Evolutionary conservation across 2,329 filamentous ascomycete genomes (phyloP).

Genomic region (Claviceps paspali): DNA sequence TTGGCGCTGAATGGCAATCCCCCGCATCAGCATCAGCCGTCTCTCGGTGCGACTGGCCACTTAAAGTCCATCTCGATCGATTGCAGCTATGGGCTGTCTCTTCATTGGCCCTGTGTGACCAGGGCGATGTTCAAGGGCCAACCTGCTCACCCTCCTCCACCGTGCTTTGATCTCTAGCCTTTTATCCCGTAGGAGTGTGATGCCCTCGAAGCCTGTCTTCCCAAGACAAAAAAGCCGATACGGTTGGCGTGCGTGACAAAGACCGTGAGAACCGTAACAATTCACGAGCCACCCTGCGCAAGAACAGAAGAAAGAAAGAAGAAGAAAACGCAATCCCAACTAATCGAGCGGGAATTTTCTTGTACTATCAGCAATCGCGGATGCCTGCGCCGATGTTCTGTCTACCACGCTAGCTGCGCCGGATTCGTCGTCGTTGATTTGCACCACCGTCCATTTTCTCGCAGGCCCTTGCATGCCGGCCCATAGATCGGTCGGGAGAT

Average conservation of each 20-base stretch:
- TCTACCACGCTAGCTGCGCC: conserved; percentile 4
- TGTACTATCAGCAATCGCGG: background rate
- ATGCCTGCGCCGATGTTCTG: conserved; percentile 4
- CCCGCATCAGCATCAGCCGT: background rate
- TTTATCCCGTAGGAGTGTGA: no score
- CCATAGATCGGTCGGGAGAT: conserved; percentile 79
- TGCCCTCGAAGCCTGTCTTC: no score
- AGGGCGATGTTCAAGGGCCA: background rate
- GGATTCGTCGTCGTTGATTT: conserved; percentile 17
- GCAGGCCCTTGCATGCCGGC: conserved; percentile 52
- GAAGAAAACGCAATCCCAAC: no score
- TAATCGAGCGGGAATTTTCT: background rate
- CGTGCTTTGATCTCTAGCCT: no score
- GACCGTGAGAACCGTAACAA: background rate
- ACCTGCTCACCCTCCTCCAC: no score
- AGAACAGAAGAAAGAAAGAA: background rate
- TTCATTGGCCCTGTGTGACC: background rate
- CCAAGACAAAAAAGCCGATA: no score
- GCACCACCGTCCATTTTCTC: conserved; percentile 33
- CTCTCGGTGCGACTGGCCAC: no score
- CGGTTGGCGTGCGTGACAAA: background rate
- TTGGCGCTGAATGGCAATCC: background rate
- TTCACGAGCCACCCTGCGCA: no score
- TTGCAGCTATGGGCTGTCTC: background rate
- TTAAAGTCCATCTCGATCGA: background rate